Base-by-base conservation (phyloP, 2,329 filamentous ascomycete species). In the Exophiala sp. region DNA sequence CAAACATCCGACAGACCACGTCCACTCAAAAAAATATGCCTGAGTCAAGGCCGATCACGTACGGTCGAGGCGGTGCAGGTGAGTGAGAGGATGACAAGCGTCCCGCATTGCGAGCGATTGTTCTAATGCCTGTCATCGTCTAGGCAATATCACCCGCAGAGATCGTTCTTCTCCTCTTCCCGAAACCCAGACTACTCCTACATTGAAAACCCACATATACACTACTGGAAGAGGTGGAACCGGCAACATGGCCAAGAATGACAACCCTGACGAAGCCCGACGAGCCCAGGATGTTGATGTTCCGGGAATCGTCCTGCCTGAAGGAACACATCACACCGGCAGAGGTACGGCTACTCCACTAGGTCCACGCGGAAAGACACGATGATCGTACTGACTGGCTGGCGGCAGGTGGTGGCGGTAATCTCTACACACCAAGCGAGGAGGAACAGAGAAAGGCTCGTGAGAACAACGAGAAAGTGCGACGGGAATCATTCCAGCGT, bases 201-300 rank as follows among this genome's bases (percentile, higher is more conserved):
- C 83, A 10, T 82, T 97, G 68, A 96, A 95, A 75, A 82, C 82
- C 43, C 75, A 87, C n/a, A 78, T 89, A 61, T 91, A 92, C 67
- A 96, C 91, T 16, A 96, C 91, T 2, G 91, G 91, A 52, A 88
- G 91, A 47, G 91, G 91, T 52, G 91, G 91, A 57, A 85, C 82
- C 3, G 91, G 91, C 56, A 96, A 95, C 76, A 95, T 96, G 87
- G 84, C 87, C 44, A 85, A 86, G 67, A 83, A 83, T 59, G 86
- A 78, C 39, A 83, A 75, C 59, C 79, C 83, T 7, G 78, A 81
- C 58, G 67, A 89, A 68, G 89, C 91, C 34, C 86, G 91, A 59
- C 78, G 83, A 50, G 85, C 85, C 39, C 92, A 97, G 71, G 91
- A 96, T 65, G 89, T 96, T 57, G 83, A 86, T 55, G 82, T 83